Percentiles rank a stretch among this genome's conserved stretches.
phyloP scores from a whole-genome alignment of 73 alveolate species.

The Effrenium voratum region DNA sequence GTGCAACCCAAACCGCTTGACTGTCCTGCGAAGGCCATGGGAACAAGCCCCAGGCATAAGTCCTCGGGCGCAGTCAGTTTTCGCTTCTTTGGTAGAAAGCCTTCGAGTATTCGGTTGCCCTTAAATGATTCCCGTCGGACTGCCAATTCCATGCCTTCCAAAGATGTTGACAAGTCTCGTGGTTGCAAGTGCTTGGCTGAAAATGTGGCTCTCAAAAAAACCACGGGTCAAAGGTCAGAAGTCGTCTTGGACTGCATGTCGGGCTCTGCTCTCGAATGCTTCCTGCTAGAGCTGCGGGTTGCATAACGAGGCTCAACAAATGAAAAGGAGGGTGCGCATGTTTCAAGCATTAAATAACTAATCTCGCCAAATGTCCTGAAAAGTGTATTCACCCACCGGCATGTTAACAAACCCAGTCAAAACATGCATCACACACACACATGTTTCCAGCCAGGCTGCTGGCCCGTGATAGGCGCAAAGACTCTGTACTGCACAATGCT shows the following conservation, averaged over 20 bases:
- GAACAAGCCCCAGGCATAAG: slow-evolving; percentile 15
- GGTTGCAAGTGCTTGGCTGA: no score
- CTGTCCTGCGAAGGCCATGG: slow-evolving; percentile 45
- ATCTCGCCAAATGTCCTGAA: neutral
- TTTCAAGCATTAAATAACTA: neutral
- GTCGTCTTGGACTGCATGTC: no score
- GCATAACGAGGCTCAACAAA: neutral
- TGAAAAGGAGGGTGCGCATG: neutral
- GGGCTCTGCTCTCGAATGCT: no score
- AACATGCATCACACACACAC: neutral
- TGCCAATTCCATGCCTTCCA: no score
- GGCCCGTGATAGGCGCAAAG: slow-evolving; percentile 42
- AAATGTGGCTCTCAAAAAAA: no score
- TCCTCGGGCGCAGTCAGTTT: slow-evolving; percentile 16
- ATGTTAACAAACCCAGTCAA: neutral
- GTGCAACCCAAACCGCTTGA: no score
- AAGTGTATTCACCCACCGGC: neutral
- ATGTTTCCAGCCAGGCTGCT: neutral
- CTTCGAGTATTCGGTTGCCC: no score
- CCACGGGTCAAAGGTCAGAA: no score
- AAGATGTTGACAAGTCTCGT: no score
- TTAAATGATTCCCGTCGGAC: no score
- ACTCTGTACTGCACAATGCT: slow-evolving; percentile 67
- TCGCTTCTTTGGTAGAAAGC: no score
- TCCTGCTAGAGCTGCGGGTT: no score